phyloP scores from a whole-genome alignment of 805 yeast species.

The Cyberlindnera galapagoensis region DNA sequence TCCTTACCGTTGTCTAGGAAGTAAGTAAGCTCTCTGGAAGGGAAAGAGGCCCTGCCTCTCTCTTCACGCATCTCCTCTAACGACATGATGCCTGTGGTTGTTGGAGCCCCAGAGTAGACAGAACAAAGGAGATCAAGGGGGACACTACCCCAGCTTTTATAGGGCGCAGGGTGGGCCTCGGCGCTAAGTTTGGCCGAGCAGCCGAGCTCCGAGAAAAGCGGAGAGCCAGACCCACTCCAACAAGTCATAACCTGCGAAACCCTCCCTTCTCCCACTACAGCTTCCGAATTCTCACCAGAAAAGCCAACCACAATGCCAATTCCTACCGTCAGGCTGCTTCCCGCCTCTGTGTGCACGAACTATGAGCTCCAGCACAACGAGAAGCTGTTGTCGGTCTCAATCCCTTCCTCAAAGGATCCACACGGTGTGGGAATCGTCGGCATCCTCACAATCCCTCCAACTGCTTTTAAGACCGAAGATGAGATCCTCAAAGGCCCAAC shows the following conservation, averaged over 20 bases:
- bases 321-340: constrained; percentile 13
- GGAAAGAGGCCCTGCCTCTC: constrained; percentile 35
- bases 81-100: constrained; percentile 6
- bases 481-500: constrained; percentile 10
- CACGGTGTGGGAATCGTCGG: constrained; percentile 29
- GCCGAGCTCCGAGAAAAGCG: too few relatives aligned
- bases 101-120: too few relatives aligned
- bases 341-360: constrained; percentile 17
- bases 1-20: constrained; percentile 45
- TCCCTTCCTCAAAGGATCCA: constrained; percentile 20
- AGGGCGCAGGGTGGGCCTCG: too few relatives aligned
- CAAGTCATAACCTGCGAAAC: too few relatives aligned
- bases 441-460: constrained; percentile 29
- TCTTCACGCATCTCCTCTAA: constrained; percentile 28
- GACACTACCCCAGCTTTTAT: too few relatives aligned
- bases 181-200: too few relatives aligned
- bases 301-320: background rate
- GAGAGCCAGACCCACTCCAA: too few relatives aligned
- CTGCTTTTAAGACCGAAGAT: constrained; percentile 17
- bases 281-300: too few relatives aligned
- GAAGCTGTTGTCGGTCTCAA: constrained; percentile 19
- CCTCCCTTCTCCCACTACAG: too few relatives aligned
- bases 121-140: too few relatives aligned
- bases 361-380: constrained; percentile 21
- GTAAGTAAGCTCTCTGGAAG: constrained; percentile 39